A percentile compares a stretch with the other conserved stretches of the same genome.
Conservation (phyloP, 1,139 yeast species). For the Geotrichum phurueaensis region DNA sequence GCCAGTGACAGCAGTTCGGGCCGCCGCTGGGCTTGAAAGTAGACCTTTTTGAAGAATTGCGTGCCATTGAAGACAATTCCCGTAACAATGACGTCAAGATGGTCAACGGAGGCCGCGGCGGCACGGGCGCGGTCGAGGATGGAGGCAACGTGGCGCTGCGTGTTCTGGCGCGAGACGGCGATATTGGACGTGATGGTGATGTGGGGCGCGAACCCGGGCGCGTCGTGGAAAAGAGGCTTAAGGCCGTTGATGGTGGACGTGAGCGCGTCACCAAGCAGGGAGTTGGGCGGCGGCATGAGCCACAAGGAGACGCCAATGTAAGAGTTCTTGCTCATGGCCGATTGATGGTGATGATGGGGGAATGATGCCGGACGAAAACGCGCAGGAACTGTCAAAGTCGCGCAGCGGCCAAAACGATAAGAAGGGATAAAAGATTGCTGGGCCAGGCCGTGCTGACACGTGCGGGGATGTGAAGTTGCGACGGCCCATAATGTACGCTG, state of each 20-base stretch:
- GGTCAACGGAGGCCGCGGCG: constrained; percentile 43
- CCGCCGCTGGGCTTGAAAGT: constrained; percentile 49
- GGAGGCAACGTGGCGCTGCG: constrained; percentile 46
- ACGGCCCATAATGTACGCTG: neutral
- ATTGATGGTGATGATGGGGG: neutral
- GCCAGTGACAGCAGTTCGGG: constrained; percentile 63
- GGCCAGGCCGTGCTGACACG: neutral
- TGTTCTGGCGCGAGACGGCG: constrained; percentile 39
- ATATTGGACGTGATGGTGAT: constrained; percentile 62
- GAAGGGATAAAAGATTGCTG: neutral
- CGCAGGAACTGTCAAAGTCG: neutral
- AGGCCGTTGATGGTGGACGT: constrained; percentile 58
- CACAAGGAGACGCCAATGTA: constrained; percentile 52
- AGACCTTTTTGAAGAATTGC: constrained; percentile 56
- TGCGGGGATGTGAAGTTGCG: neutral
- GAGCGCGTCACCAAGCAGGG: constrained; percentile 53
- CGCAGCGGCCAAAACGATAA: neutral
- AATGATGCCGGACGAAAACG: neutral
- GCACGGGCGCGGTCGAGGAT: constrained; percentile 62
- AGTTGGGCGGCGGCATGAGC: constrained; percentile 62
- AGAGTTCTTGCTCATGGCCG: constrained; percentile 11
- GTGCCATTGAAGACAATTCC: constrained; percentile 36
- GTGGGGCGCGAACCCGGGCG: constrained; percentile 67
- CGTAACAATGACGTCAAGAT: constrained; percentile 31
- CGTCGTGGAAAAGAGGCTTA: constrained; percentile 64